Conservation (phyloP, 176 grass and related monocot genomes). For the Eleusine coracana region DNA sequence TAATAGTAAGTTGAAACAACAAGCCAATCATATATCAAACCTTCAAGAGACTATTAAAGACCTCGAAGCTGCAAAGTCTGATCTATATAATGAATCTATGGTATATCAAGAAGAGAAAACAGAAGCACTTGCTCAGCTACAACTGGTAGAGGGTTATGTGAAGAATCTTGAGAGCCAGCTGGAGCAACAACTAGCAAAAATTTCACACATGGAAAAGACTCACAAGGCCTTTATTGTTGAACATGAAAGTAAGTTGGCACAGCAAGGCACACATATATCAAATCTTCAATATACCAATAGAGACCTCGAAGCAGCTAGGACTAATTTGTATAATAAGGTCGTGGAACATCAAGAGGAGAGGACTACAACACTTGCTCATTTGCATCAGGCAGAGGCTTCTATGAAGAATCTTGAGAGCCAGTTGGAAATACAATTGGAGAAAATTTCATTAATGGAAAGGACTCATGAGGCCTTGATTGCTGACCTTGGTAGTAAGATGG, state of each 20-base stretch:
- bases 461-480: constrained; percentile 24
- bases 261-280: constrained; percentile 46
- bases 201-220: constrained; percentile 39
- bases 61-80: constrained; percentile 33
- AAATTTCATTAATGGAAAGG: constrained; percentile 37
- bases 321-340: constrained; percentile 34
- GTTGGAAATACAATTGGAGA: constrained; percentile 41
- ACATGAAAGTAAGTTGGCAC: constrained; percentile 53
- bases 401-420: constrained; percentile 52
- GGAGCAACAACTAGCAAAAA: constrained; percentile 38
- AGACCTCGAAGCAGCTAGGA: constrained; percentile 47
- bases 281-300: constrained; percentile 42
- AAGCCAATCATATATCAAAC: constrained; percentile 48
- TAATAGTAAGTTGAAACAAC: constrained; percentile 51
- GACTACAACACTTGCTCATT: not conserved
- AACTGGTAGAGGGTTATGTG: constrained; percentile 42
- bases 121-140: constrained; percentile 37
- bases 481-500: constrained; percentile 48
- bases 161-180: constrained; percentile 51
- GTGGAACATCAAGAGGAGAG: constrained; percentile 25
- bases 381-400: constrained; percentile 41
- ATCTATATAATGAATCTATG: constrained; percentile 42
- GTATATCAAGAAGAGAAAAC: constrained; percentile 40
- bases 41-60: constrained; percentile 43
- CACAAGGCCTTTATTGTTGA: constrained; percentile 30